Percentiles rank a stretch among this genome's conserved stretches.
Evolutionary conservation across 2,329 filamentous ascomycete species (phyloP).

Genomic region (Venturia effusa): DNA sequence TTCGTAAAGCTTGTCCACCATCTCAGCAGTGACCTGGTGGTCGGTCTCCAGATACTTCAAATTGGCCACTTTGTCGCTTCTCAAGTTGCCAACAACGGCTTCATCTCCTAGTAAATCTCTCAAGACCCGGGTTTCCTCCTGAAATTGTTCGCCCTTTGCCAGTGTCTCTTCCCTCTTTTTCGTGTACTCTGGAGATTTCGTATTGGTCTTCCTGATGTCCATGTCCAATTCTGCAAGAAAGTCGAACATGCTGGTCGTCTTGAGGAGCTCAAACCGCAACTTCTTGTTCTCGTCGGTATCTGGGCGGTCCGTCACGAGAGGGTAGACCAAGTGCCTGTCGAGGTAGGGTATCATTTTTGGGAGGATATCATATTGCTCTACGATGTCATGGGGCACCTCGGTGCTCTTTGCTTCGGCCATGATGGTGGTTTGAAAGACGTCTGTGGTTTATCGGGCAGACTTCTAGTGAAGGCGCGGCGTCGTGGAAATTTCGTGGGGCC

Average conservation of each 20-base stretch:
- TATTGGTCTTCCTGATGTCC: slow-evolving; percentile 70
- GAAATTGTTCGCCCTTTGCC: slow-evolving; percentile 67
- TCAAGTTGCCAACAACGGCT: slow-evolving; percentile 79
- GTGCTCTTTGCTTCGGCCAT: slow-evolving; percentile 29
- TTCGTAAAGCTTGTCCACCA: slow-evolving; percentile 92
- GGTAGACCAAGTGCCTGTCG: slow-evolving; percentile 89
- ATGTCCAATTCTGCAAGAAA: slow-evolving; percentile 89
- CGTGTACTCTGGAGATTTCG: slow-evolving; percentile 73
- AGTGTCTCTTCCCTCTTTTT: slow-evolving; percentile 86
- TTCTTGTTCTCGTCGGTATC: slow-evolving; percentile 65
- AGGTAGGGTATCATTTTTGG: slow-evolving; percentile 84
- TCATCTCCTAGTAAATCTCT: slow-evolving; percentile 76
- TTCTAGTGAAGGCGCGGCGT: background rate
- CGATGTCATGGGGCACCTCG: slow-evolving; percentile 41
- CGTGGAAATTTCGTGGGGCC: slow-evolving; percentile 3
- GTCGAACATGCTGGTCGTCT: slow-evolving; percentile 98
- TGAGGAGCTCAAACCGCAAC: slow-evolving; percentile 86
- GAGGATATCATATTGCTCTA: slow-evolving; percentile 67
- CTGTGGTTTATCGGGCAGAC: background rate
- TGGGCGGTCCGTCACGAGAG: slow-evolving; percentile 77
- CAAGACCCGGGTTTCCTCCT: slow-evolving; percentile 82
- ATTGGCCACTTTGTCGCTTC: slow-evolving; percentile 97
- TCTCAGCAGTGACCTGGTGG: slow-evolving; percentile 86
- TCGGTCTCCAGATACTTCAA: slow-evolving; percentile 96
- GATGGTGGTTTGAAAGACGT: slow-evolving; percentile 14